Base-by-base conservation (phyloP, 768 basidiomycete genomes). In the Kwoniella bestiolae region DNA sequence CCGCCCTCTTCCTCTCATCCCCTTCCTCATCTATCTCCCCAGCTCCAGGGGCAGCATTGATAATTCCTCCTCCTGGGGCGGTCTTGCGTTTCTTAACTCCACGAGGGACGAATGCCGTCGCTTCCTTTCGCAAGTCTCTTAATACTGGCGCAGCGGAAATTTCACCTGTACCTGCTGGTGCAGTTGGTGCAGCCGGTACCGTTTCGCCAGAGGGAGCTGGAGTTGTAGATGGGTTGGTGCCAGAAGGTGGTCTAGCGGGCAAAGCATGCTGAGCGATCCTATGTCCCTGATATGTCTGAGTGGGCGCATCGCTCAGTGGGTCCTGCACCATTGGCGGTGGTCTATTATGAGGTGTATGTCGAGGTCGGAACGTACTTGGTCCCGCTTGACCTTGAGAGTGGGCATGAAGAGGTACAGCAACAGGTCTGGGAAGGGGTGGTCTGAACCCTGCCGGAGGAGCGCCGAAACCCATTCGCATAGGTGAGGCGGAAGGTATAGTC, bases 121-220 rank as follows among this genome's bases (percentile, higher is more conserved):
- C 90, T 79, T 99, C 96, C 81, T 92, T 94, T 83, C 94, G 92
- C 66, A 98, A 84, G 81, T 99, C 92, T 14, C 95, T 90, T 56
- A 99, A 81, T 77, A 92, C 85, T 3, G 96, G 92, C 49, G 84
- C 92, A 2, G 94, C 93, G 23, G 87, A 89, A 56, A 97, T 88
- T 2, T 86, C 90, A 1, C 91, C 92, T 6, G 86, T 82, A 31
- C 31, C 52, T 18, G 56, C n/a, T 41, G 45, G 21, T 12, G 49
- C 14, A 81, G 68, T 26, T 73, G 66, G 7, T n/a, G 32, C 56
- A 29, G 85, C 82, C 23, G 44, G 29, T 84, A 83, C 70, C 84
- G 83, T n/a, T n/a, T n/a, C 55, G 57, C 73, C 31, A 28, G 55
- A 11, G 34, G 56, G 3, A 70, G 62, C 38, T 34, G 57, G 25